Conservation (phyloP, 139 green algal genomes). For the Axilococcus clingmanii region DNA sequence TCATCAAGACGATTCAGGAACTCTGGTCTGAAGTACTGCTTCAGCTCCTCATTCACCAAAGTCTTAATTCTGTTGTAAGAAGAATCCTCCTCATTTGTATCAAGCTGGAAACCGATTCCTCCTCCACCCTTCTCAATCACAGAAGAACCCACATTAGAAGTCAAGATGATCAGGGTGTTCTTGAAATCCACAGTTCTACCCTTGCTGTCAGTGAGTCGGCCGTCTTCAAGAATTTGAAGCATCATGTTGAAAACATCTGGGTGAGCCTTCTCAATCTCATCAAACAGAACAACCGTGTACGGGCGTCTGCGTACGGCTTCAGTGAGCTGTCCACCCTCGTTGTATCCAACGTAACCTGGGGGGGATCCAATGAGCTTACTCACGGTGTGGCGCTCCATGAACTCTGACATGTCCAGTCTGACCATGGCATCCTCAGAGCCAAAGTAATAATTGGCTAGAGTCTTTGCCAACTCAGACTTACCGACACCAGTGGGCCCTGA, state of each 20-base stretch:
- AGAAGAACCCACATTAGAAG: conserved; percentile 89
- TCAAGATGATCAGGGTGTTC: conserved; percentile 99
- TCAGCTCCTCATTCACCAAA: conserved; percentile 98
- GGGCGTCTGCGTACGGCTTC: conserved; percentile 90
- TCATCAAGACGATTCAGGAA: conserved; percentile 99
- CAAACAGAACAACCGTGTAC: conserved; percentile 99
- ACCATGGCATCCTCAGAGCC: conserved; percentile 95
- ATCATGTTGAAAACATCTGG: conserved; percentile 99
- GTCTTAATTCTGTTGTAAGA: conserved; percentile 88
- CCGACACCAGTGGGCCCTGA: conserved; percentile 78
- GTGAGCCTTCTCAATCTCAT: conserved; percentile 99
- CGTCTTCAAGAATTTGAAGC: conserved; percentile 94
- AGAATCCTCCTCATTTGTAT: conserved; percentile 34
- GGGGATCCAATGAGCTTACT: conserved; percentile 98
- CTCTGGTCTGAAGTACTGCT: conserved; percentile 97
- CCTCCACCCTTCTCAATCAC: conserved; percentile 94
- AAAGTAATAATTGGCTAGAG: conserved; percentile 97
- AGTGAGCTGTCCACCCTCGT: conserved; percentile 97
- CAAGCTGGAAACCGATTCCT: conserved; percentile 71
- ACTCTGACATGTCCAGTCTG: conserved; percentile 98
- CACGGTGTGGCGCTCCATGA: conserved; percentile 99
- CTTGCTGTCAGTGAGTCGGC: conserved; percentile 83
- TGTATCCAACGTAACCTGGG: conserved; percentile 98
- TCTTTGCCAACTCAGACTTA: conserved; percentile 99
- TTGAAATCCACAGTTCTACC: conserved; percentile 98